Evolutionary conservation across 2,329 filamentous ascomycete genomes (phyloP), one percentile per base, ranked within the genome.

Genomic region (Thielaviopsis euricoi): DNA sequence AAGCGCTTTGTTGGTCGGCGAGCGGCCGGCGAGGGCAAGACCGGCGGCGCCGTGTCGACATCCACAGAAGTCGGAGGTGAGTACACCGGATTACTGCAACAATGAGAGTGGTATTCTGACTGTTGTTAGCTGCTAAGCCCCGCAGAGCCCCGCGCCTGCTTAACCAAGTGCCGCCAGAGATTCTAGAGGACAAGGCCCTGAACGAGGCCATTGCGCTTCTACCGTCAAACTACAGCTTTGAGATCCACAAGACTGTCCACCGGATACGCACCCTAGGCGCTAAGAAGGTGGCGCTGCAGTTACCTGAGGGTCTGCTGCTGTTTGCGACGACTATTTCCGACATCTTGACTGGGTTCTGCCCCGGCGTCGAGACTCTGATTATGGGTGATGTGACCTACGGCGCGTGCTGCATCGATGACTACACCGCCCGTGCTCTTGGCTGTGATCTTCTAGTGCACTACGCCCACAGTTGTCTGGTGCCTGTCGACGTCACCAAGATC

Each of bases 351-450:
- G 86, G 90, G 67, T 98, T 98, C 73, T 98, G 93, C 67, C 86
- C 89, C 0, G 89, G 87, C 1, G 85, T 86, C 48, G 88, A 94
- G 68, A 97, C 91, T 1, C 76, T 97, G 57, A 98, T 98, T 69
- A 98, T 98, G 93, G 93, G 93, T 61, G 93, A 98, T 68, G 93
- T 98, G 50, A 98, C 93, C 0, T 98, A 98, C 69, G 93, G 93
- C 62, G 93, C 93, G 22, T 98, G 93, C 74, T 98, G 93, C 68
- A 96, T 98, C 65, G 93, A 98, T 69, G 93, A 98, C 72, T 98
- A 94, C 72, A 98, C 93, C 0, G 94, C 93, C 1, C 78, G 91
- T 51, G 93, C 94, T 0, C 78, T 98, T 22, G 93, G 89, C 1
- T 98, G 93, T 68, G 93, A 98, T 65, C 75, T 98, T 6, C 77